Percentiles rank a stretch among this genome's conserved stretches.
phyloP scores from a whole-genome alignment of 1,284 basidiomycete genomes.

The Pterulicium gracile region DNA sequence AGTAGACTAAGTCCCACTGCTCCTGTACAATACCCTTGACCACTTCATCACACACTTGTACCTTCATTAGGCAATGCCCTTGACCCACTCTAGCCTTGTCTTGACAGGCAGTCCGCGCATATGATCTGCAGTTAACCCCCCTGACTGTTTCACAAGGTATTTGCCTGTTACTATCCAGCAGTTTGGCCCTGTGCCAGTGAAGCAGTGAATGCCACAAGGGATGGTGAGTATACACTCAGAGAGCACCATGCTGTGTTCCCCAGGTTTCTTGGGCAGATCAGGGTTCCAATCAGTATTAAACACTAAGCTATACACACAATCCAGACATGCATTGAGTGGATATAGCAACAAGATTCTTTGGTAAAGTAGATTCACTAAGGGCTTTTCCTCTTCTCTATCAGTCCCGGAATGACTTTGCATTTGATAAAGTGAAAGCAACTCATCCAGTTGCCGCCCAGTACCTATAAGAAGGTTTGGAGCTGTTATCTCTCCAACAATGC shows the following conservation, averaged over 20 bases:
- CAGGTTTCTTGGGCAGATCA: conserved; percentile 6
- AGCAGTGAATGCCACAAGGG: background rate
- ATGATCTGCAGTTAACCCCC: conserved; percentile 4
- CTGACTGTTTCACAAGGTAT: conserved; percentile 4
- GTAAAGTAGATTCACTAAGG: conserved; percentile 6
- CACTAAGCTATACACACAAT: background rate
- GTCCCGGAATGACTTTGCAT: background rate
- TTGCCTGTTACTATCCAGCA: conserved; percentile 4
- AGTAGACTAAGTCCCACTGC: too few relatives aligned
- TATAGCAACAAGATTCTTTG: background rate
- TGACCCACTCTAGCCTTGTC: conserved; percentile 1
- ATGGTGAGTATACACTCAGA: background rate
- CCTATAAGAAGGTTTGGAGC: background rate
- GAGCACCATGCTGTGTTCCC: conserved; percentile 7
- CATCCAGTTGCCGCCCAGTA: conserved; percentile 3
- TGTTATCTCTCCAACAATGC: too few relatives aligned
- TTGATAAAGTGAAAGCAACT: conserved; percentile 3
- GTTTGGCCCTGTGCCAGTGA: conserved; percentile 1
- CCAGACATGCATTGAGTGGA: background rate
- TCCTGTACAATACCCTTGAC: too few relatives aligned
- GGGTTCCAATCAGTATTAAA: conserved; percentile 6
- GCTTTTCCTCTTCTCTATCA: background rate
- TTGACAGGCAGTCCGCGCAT: conserved; percentile 5
- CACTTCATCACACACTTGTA: too few relatives aligned
- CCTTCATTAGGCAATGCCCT: conserved; percentile 1